These are phyloP conservation scores for Pseudevernia furfuracea DNA, from an alignment of 495 filamentous ascomycete genomes.

Conservation along the genomic window DNA sequence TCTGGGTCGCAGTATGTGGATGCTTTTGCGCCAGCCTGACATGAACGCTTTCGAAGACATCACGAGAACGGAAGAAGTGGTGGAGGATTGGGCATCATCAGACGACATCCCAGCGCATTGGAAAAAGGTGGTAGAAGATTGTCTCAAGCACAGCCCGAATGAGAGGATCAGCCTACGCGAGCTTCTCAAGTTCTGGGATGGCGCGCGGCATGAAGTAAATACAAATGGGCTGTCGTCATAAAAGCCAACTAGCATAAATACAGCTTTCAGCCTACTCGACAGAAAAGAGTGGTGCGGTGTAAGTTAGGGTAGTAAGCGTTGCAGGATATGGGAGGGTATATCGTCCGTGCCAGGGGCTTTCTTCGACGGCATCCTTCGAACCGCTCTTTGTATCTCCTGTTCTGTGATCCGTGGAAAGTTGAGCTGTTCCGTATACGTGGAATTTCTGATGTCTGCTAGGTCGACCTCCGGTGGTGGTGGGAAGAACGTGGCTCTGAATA, in stretches of 20 bases:
- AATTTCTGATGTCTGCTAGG: too few species aligned
- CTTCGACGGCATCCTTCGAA: too few species aligned
- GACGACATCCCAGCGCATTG: slow-evolving; percentile 19
- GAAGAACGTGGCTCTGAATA: too few species aligned
- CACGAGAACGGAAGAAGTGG: neutral
- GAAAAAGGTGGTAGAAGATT: slow-evolving; percentile 20
- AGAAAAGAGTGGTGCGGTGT: slow-evolving; percentile 2
- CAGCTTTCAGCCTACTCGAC: slow-evolving; percentile 2
- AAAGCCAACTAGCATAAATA: slow-evolving; percentile 3
- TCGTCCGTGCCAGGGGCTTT: too few species aligned
- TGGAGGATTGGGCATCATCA: slow-evolving; percentile 11
- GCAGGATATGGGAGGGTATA: too few species aligned
- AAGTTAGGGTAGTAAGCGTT: too few species aligned
- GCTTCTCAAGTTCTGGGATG: slow-evolving; percentile 1
- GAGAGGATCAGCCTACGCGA: slow-evolving; percentile 1
- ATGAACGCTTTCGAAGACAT: slow-evolving; percentile 13
- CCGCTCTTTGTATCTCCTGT: too few species aligned
- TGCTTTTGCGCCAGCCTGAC: slow-evolving; percentile 22
- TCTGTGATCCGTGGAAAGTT: too few species aligned
- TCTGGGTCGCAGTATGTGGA: slow-evolving; percentile 24
- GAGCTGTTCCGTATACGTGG: too few species aligned
- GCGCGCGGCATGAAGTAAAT: slow-evolving; percentile 2
- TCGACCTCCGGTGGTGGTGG: too few species aligned
- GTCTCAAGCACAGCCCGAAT: slow-evolving; percentile 23
- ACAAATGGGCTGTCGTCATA: slow-evolving; percentile 2